These are phyloP conservation scores for Aspergillus tanneri DNA, from an alignment of 2,329 filamentous ascomycete genomes.

Conservation along the genomic window DNA sequence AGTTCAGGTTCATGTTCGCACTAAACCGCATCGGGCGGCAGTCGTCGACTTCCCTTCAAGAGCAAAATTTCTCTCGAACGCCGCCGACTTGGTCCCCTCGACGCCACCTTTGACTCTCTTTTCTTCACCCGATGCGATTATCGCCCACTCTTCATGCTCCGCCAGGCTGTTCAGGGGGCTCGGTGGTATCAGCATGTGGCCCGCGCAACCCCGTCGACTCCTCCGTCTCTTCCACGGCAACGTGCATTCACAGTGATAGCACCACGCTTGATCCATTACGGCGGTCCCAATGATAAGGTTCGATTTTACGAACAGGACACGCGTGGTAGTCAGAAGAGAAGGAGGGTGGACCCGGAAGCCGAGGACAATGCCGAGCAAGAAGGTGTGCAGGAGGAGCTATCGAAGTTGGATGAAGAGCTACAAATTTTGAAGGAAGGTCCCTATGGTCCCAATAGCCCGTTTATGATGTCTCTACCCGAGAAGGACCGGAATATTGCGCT, in stretches of 20 bases:
- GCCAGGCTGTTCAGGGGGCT: constrained; percentile 45
- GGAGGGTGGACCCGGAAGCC: constrained; percentile 40
- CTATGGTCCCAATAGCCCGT: constrained; percentile 44
- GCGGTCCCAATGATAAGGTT: constrained; percentile 43
- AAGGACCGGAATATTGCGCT: constrained; percentile 43
- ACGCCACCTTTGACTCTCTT: constrained; percentile 13
- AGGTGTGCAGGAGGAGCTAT: constrained; percentile 39
- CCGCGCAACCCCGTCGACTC: constrained; percentile 33
- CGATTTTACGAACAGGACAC: constrained; percentile 46
- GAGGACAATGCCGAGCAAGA: constrained; percentile 40
- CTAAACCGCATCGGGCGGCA: constrained; percentile 34
- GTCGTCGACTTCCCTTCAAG: constrained; percentile 24
- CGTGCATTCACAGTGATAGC: constrained; percentile 35
- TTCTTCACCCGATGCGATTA: constrained; percentile 34
- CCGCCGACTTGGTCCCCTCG: neutral
- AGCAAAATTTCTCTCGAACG: neutral
- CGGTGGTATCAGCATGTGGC: constrained; percentile 45
- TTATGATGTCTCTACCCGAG: constrained; percentile 44
- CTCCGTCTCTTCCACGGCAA: constrained; percentile 22
- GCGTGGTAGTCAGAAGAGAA: constrained; percentile 35
- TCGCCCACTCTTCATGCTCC: constrained; percentile 42
- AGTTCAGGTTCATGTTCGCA: constrained; percentile 21
- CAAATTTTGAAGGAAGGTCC: constrained; percentile 43
- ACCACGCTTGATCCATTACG: constrained; percentile 32
- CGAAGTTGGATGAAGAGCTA: constrained; percentile 42